phyloP scores from a whole-genome alignment of 345 rosid species.

The Aquilaria yunnanensis region DNA sequence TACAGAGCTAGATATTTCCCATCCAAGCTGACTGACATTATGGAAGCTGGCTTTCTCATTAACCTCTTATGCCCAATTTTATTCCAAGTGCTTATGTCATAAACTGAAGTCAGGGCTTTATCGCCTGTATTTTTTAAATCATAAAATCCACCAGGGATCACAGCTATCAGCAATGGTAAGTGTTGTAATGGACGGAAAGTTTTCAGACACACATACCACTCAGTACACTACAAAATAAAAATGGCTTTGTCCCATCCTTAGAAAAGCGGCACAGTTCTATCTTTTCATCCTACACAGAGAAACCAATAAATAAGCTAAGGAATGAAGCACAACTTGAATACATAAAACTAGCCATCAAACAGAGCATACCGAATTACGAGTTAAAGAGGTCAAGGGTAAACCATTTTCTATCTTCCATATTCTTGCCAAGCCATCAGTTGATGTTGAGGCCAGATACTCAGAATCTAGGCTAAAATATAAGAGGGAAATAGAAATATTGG shows the following conservation, averaged over 20 bases:
- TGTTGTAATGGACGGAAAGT: too few species aligned
- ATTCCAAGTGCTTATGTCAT: constrained; percentile 88
- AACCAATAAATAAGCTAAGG: constrained; percentile 2
- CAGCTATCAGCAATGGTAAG: too few species aligned
- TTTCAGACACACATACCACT: constrained; percentile 34
- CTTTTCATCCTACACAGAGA: constrained; percentile 61
- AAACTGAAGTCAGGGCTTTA: constrained; percentile 63
- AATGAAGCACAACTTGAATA: not conserved
- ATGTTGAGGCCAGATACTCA: constrained; percentile 84
- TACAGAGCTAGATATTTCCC: constrained; percentile 94
- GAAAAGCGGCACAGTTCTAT: constrained; percentile 83
- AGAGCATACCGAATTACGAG: constrained; percentile 59
- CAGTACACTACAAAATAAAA: constrained; percentile 76
- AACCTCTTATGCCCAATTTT: constrained; percentile 89
- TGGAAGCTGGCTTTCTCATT: constrained; percentile 67
- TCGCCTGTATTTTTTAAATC: constrained; percentile 38
- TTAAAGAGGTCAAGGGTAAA: constrained; percentile 56
- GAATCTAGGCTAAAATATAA: constrained; percentile 68
- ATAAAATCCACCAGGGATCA: too few species aligned
- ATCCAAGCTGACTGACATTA: constrained; percentile 83
- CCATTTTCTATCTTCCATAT: constrained; percentile 94
- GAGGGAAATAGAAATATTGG: constrained; percentile 1
- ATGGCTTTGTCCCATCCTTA: constrained; percentile 91
- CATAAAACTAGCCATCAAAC: not conserved
- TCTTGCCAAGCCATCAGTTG: constrained; percentile 88